Evolutionary conservation across 768 basidiomycete species (phyloP), one percentile per base, ranked within the genome.

Genomic region (Amanita subjunquillea): DNA sequence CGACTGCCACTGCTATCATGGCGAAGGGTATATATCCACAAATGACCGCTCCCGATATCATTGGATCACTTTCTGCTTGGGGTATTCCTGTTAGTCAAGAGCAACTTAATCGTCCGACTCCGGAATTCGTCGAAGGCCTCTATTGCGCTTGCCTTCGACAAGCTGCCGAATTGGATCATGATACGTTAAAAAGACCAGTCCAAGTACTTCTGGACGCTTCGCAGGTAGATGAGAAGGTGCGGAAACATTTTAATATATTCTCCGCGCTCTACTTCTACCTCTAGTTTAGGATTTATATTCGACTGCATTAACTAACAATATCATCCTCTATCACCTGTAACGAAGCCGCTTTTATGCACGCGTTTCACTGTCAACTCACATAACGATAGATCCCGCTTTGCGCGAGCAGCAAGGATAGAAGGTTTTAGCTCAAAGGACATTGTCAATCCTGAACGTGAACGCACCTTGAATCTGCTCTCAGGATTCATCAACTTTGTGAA

Each of bases 401-500:
- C 87, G 2, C 72, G 67, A 47, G 83, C 87, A 0, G 85, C 90
- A 4, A 74, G 82, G 59, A 79, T 89, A 37, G 78, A 84, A 51
- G 82, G 87, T 63, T 93, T 95, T 64, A 82, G 75, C 56, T 71
- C 87, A 50, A 79, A 73, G 57, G 93, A 96, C 57, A 65, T 95
- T 15, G 73, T 74, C 51, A 74, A 72, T 43, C 93, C 93, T 1
- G 85, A 89, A 6, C 69, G 80, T 25, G 78, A 83, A 39, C 82
- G 93, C 27, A 88, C 91, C 0, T 75, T 85, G 27, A 73, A 78
- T 49, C 72, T 87, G 38, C 77, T 96, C 56, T 90, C 89, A 34
- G 91, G 87, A 2, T 87, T 95, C 58, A 89, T 94, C 72, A 96
- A 96, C 68, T 91, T 94, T 64, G 80, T 91, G 66, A 91, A 90